Evolutionary conservation across 805 yeast genomes (phyloP).

Genomic region (Yamadazyma scolyti): DNA sequence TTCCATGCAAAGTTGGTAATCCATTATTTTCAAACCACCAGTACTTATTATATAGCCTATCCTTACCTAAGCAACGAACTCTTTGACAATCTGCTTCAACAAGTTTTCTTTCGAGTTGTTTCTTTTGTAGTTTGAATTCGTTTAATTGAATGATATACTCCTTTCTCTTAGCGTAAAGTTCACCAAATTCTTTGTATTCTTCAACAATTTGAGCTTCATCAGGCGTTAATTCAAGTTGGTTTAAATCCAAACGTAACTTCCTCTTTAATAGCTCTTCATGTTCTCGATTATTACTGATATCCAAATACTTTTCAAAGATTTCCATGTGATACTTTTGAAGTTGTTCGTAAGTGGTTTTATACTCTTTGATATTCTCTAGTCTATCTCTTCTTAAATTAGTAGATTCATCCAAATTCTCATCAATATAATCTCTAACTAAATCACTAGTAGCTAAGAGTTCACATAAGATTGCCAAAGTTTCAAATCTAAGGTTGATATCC

Average conservation of each 20-base stretch:
- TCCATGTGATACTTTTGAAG: slow-evolving; percentile 34
- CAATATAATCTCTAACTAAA: slow-evolving; percentile 60
- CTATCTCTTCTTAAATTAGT: slow-evolving; percentile 62
- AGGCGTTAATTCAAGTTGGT: slow-evolving; percentile 37
- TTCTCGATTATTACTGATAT: slow-evolving; percentile 2
- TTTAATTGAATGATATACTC: slow-evolving; percentile 39
- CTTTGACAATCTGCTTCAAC: slow-evolving; percentile 75
- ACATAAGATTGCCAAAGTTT: slow-evolving; percentile 58
- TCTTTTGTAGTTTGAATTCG: slow-evolving; percentile 45
- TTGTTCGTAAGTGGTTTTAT: slow-evolving; percentile 48
- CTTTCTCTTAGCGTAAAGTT: slow-evolving; percentile 43
- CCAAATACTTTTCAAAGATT: slow-evolving; percentile 14
- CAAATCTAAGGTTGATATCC: slow-evolving; percentile 50
- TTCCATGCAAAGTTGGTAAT: slow-evolving; percentile 49
- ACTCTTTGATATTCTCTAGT: slow-evolving; percentile 61
- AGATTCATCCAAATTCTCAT: slow-evolving; percentile 62
- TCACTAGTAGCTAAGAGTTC: slow-evolving; percentile 58
- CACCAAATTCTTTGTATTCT: slow-evolving; percentile 39
- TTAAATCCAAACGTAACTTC: slow-evolving; percentile 22
- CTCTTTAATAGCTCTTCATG: slow-evolving; percentile 14
- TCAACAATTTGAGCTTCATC: slow-evolving; percentile 37
- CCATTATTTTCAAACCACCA: slow-evolving; percentile 97
- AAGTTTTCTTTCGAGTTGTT: slow-evolving; percentile 56
- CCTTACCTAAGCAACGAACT: slow-evolving; percentile 72
- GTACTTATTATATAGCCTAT: slow-evolving; percentile 78